Evolutionary conservation across 2,329 filamentous ascomycete species (phyloP).

Genomic region (Microcyclospora pomicola): DNA sequence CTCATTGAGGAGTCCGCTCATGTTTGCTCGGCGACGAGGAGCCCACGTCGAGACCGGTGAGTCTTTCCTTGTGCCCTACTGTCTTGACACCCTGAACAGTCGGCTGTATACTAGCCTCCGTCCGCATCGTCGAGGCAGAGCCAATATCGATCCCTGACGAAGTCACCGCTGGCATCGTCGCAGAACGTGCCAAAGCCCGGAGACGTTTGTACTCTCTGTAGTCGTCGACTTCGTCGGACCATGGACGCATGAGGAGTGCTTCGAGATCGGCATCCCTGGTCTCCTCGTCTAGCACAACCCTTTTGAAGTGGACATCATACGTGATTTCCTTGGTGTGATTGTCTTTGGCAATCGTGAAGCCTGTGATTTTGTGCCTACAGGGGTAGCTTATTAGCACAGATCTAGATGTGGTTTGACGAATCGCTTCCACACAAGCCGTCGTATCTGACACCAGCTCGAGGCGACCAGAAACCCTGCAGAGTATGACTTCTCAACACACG

Average conservation of each 20-base stretch:
- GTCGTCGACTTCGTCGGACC: slow-evolving; percentile 33
- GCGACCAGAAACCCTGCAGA: slow-evolving; percentile 31
- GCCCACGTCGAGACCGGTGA: too few species aligned
- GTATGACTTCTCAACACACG: slow-evolving; percentile 33
- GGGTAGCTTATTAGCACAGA: not conserved
- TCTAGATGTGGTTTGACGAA: not conserved
- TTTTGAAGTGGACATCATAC: slow-evolving; percentile 28
- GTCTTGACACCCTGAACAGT: too few species aligned
- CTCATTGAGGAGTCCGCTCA: too few species aligned
- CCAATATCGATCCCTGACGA: too few species aligned
- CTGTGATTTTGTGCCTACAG: slow-evolving; percentile 23
- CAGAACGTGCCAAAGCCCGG: slow-evolving; percentile 5
- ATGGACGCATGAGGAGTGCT: slow-evolving; percentile 25
- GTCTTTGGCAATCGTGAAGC: slow-evolving; percentile 28
- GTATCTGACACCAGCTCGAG: slow-evolving; percentile 34
- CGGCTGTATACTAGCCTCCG: too few species aligned
- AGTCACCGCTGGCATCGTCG: not conserved
- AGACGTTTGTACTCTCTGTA: slow-evolving; percentile 35
- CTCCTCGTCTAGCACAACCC: slow-evolving; percentile 6
- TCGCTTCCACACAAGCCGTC: slow-evolving; percentile 28
- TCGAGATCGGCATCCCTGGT: slow-evolving; percentile 6
- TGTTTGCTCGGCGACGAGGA: too few species aligned
- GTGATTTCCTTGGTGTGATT: slow-evolving; percentile 15
- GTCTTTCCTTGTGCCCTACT: too few species aligned
- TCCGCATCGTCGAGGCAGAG: too few species aligned